Evolutionary conservation across 805 yeast genomes (phyloP).

Genomic region (Candida odintsovae): DNA sequence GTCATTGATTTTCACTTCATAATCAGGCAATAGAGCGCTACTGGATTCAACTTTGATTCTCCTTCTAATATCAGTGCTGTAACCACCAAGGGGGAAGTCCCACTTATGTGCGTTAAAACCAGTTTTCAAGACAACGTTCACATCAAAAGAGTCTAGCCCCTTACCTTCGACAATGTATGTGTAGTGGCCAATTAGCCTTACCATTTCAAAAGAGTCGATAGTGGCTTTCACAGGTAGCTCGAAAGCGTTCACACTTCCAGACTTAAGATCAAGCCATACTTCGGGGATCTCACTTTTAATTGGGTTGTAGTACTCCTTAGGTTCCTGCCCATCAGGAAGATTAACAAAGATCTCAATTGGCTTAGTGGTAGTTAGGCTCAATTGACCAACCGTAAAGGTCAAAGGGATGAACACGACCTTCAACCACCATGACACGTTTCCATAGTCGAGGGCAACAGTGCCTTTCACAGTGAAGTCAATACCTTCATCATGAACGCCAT

Average conservation of each 20-base stretch:
- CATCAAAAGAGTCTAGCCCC: background rate
- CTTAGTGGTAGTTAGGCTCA: constrained; percentile 1
- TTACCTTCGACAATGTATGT: constrained; percentile 3
- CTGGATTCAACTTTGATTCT: background rate
- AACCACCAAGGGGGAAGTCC: constrained; percentile 4
- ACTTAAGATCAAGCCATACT: constrained; percentile 11
- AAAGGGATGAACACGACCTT: constrained; percentile 6
- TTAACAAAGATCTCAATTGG: constrained; percentile 11
- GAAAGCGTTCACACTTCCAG: constrained; percentile 6
- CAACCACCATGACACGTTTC: constrained; percentile 7
- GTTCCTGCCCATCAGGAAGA: constrained; percentile 5
- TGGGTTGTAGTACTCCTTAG: constrained; percentile 6
- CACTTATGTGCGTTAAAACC: constrained; percentile 3
- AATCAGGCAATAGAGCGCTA: background rate
- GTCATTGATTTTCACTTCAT: background rate
- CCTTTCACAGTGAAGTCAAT: constrained; percentile 7
- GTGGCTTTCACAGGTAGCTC: constrained; percentile 2
- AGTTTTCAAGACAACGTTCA: constrained; percentile 5
- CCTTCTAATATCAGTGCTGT: background rate
- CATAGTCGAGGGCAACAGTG: constrained; percentile 14
- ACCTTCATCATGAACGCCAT: constrained; percentile 12
- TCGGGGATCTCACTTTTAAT: background rate
- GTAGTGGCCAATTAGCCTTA: constrained; percentile 5
- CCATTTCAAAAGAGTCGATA: constrained; percentile 9
- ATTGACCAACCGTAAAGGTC: constrained; percentile 2